Evolutionary conservation across 345 rosid genomes (phyloP).

Genomic region (Melastoma malabathricum): DNA sequence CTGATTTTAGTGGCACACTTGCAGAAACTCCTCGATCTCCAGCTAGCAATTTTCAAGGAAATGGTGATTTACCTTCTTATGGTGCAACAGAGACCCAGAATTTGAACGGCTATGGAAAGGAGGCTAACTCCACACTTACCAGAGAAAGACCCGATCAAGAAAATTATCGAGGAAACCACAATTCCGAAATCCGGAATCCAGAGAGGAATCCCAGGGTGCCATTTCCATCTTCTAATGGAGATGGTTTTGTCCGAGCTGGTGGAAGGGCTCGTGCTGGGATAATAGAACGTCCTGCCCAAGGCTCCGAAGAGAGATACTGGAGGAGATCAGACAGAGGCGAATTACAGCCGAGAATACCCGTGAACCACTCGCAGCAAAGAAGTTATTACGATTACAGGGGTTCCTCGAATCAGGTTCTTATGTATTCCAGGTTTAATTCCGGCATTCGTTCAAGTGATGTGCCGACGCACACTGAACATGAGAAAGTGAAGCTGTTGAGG

Average conservation of each 20-base stretch:
- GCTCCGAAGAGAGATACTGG: constrained; percentile 21
- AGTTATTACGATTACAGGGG: constrained; percentile 30
- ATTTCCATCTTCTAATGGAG: constrained; percentile 9
- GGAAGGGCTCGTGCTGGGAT: constrained; percentile 22
- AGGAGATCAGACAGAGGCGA: constrained; percentile 27
- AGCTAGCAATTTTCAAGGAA: constrained; percentile 39
- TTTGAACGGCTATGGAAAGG: constrained; percentile 17
- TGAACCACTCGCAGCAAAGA: constrained; percentile 22
- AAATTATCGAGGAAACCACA: constrained; percentile 16
- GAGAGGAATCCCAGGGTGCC: constrained; percentile 18
- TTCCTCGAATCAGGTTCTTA: constrained; percentile 28
- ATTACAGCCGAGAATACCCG: constrained; percentile 21
- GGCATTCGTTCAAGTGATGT: constrained; percentile 24
- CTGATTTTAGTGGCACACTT: constrained; percentile 26
- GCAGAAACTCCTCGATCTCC: constrained; percentile 25
- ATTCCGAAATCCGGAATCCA: constrained; percentile 14
- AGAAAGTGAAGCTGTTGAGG: constrained; percentile 34
- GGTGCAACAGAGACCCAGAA: constrained; percentile 25
- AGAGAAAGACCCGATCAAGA: constrained; percentile 23
- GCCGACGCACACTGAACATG: constrained; percentile 26
- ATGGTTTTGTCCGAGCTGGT: constrained; percentile 15
- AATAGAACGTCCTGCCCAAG: constrained; percentile 21
- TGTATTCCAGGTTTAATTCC: constrained; percentile 22
- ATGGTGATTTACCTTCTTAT: constrained; percentile 58
- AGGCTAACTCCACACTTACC: constrained; percentile 14